Conservation (phyloP, 129 eudicot genomes). For the Helichrysum umbraculigerum region DNA sequence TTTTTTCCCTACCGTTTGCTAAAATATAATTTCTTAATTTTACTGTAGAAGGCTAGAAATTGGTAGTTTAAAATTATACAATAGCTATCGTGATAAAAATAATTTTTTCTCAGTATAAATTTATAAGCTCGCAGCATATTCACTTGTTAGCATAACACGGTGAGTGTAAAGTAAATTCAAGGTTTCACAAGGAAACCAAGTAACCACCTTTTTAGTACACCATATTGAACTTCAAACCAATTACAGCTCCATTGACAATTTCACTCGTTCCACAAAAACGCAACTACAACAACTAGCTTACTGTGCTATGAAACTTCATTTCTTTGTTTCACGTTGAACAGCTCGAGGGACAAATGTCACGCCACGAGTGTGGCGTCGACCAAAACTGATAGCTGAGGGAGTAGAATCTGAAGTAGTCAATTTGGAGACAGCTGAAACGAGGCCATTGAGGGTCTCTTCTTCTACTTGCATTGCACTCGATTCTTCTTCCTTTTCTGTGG, state of each 20-base stretch:
- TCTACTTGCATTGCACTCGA: slow-evolving; percentile 77
- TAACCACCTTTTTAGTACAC: background rate
- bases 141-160: background rate
- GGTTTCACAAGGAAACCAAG: slow-evolving; percentile 12
- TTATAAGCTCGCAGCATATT: background rate
- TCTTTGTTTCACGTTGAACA: slow-evolving; percentile 53
- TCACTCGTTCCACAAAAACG: background rate
- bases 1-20: background rate
- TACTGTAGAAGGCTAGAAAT: background rate
- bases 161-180: background rate
- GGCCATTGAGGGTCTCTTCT: slow-evolving; percentile 62
- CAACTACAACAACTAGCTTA: background rate
- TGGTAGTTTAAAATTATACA: too few species aligned
- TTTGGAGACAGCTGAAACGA: slow-evolving; percentile 76
- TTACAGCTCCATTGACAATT: background rate
- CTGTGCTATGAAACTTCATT: background rate
- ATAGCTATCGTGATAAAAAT: too few species aligned
- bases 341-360: slow-evolving; percentile 76
- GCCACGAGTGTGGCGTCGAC: slow-evolving; percentile 79
- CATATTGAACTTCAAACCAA: background rate
- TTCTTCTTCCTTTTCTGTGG: slow-evolving; percentile 22
- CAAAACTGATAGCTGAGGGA: slow-evolving; percentile 81
- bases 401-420: slow-evolving; percentile 69
- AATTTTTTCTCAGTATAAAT: too few species aligned
- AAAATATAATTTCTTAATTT: background rate